A percentile compares a stretch with the other conserved stretches of the same genome.
phyloP scores from a whole-genome alignment of 306 rosid genomes.

The Lablab purpureus region DNA sequence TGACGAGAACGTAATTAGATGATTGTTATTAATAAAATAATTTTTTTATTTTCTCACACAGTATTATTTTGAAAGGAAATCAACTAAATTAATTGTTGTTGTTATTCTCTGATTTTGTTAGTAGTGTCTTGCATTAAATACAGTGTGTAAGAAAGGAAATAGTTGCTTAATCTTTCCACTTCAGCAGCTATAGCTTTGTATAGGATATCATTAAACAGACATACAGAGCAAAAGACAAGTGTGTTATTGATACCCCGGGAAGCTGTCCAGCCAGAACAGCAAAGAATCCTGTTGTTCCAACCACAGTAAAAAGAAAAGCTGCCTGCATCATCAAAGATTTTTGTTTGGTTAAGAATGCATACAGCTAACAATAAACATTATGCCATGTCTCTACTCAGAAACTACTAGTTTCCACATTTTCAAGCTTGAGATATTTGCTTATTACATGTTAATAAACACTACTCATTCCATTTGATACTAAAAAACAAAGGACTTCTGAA shows the following conservation, averaged over 20 bases:
- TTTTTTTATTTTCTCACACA: no score
- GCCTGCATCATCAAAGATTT: slow-evolving; percentile 69
- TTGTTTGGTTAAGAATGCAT: slow-evolving; percentile 21
- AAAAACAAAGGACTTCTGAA: not conserved
- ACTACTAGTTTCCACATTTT: not conserved
- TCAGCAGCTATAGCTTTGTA: not conserved
- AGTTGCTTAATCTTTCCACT: slow-evolving; percentile 27
- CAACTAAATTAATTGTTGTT: no score
- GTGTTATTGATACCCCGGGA: slow-evolving; percentile 80
- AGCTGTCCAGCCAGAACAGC: slow-evolving; percentile 90
- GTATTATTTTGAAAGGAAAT: no score
- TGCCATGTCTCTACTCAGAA: not conserved
- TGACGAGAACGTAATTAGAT: no score
- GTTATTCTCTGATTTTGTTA: no score
- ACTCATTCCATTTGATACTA: slow-evolving; percentile 12
- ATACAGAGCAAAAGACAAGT: slow-evolving; percentile 41
- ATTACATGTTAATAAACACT: not conserved
- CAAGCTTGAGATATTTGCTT: not conserved
- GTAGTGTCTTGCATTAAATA: no score
- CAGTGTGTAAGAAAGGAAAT: not conserved
- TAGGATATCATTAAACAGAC: slow-evolving; percentile 14
- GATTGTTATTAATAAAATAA: no score
- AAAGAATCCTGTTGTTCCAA: slow-evolving; percentile 87
- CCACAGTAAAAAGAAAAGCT: slow-evolving; percentile 97
- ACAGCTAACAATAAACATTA: not conserved